Evolutionary conservation across 148 eudicot species (phyloP).

Genomic region (Silene uniflora): DNA sequence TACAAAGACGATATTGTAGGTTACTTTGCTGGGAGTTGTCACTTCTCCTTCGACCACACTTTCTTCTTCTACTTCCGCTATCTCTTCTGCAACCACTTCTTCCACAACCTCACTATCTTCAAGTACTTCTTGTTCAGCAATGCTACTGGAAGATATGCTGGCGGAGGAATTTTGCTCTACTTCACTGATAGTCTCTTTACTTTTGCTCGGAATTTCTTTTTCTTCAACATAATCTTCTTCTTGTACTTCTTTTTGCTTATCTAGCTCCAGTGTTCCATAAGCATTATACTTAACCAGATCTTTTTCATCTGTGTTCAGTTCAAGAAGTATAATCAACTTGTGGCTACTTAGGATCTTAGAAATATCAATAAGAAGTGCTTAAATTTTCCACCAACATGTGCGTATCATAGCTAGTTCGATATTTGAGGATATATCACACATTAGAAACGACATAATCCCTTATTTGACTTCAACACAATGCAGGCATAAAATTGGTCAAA

Average conservation of each 20-base stretch:
- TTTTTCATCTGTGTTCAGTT: constrained; percentile 35
- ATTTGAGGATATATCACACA: not conserved
- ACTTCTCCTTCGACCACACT: constrained; percentile 29
- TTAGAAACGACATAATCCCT: not conserved
- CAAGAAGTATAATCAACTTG: constrained; percentile 10
- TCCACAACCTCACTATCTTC: constrained; percentile 7
- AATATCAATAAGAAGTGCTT: constrained; percentile 1
- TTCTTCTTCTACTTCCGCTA: constrained; percentile 10
- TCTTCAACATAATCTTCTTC: constrained; percentile 18
- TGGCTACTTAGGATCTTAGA: not conserved
- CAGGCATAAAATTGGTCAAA: not conserved
- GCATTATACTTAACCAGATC: constrained; percentile 25
- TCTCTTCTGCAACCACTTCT: constrained; percentile 12
- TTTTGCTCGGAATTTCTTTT: constrained; percentile 7
- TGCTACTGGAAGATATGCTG: not conserved
- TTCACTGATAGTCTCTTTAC: constrained; percentile 14
- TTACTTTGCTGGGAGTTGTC: constrained; percentile 32
- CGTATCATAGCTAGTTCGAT: not conserved
- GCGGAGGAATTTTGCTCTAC: not conserved
- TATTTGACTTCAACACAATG: not conserved
- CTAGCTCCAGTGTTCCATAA: constrained; percentile 18
- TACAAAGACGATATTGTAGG: constrained; percentile 58
- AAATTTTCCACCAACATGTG: not conserved
- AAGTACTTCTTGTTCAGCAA: constrained; percentile 14
- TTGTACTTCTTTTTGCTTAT: constrained; percentile 19